Percentiles rank a stretch among this genome's conserved stretches.
phyloP scores from a whole-genome alignment of 2,329 filamentous ascomycete species.

The Scortechinia acanthostroma region DNA sequence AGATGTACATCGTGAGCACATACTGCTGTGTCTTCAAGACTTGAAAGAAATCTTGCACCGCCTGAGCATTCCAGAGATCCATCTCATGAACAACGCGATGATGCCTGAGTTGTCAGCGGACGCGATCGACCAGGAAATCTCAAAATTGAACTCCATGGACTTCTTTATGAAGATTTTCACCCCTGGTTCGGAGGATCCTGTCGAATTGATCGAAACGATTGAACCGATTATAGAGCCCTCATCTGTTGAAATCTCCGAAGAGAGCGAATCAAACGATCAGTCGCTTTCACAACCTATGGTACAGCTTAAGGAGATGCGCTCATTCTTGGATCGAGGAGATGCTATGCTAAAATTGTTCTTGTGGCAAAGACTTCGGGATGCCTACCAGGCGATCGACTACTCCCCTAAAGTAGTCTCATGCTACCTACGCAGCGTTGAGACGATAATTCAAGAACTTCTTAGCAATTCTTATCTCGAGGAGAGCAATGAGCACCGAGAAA shows the following conservation, averaged over 20 bases:
- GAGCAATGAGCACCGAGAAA: slow-evolving; percentile 56
- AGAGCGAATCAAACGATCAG: slow-evolving; percentile 27
- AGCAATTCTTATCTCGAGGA: slow-evolving; percentile 44
- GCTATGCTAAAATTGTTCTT: slow-evolving; percentile 78
- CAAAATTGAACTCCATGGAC: slow-evolving; percentile 88
- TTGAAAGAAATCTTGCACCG: slow-evolving; percentile 43
- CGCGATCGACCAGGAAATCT: slow-evolving; percentile 85
- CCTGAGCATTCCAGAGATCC: slow-evolving; percentile 39
- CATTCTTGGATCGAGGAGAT: slow-evolving; percentile 75
- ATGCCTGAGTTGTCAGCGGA: slow-evolving; percentile 79
- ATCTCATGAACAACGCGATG: slow-evolving; percentile 75
- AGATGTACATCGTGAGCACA: slow-evolving; percentile 46
- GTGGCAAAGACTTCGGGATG: slow-evolving; percentile 84
- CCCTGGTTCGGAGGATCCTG: slow-evolving; percentile 72
- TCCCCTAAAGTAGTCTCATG: slow-evolving; percentile 83
- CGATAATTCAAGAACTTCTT: slow-evolving; percentile 67
- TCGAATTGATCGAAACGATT: slow-evolving; percentile 80
- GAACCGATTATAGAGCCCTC: slow-evolving; percentile 82
- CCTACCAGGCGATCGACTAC: slow-evolving; percentile 80
- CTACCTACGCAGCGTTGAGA: slow-evolving; percentile 76
- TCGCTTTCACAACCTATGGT: slow-evolving; percentile 32
- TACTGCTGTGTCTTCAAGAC: slow-evolving; percentile 55
- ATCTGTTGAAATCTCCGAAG: slow-evolving; percentile 28
- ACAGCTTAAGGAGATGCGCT: slow-evolving; percentile 70
- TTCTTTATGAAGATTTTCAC: slow-evolving; percentile 90